Conservation (phyloP, 805 yeast genomes). For the Saccharomyces mikatae region DNA sequence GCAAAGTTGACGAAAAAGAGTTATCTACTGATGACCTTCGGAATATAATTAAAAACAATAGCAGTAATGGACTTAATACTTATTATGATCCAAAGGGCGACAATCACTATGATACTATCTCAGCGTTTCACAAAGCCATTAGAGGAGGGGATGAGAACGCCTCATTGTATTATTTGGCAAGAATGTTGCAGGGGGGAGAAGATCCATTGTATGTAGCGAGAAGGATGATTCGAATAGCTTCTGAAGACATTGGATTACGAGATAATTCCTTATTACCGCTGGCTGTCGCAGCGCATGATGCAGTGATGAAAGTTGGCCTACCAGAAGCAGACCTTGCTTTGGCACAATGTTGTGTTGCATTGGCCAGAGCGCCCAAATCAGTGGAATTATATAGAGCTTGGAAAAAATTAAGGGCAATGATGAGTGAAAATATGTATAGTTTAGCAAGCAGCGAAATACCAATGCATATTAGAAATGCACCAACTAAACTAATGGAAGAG, state of each 20-base stretch:
- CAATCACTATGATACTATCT: slow-evolving; percentile 86
- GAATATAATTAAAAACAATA: slow-evolving; percentile 40
- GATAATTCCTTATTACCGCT: slow-evolving; percentile 82
- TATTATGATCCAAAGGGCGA: slow-evolving; percentile 82
- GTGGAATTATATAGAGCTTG: slow-evolving; percentile 81
- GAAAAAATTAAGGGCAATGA: slow-evolving; percentile 50
- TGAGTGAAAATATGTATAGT: slow-evolving; percentile 43
- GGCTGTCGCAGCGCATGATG: slow-evolving; percentile 77
- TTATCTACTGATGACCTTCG: slow-evolving; percentile 29
- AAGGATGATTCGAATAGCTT: slow-evolving; percentile 88
- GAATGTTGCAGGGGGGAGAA: slow-evolving; percentile 91
- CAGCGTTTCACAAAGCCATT: slow-evolving; percentile 89
- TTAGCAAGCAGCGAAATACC: slow-evolving; percentile 52
- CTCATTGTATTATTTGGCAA: slow-evolving; percentile 72
- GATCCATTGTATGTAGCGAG: slow-evolving; percentile 85
- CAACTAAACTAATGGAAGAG: slow-evolving; percentile 83
- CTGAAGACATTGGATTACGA: slow-evolving; percentile 85
- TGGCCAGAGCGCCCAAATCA: slow-evolving; percentile 79
- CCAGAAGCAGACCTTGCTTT: slow-evolving; percentile 88
- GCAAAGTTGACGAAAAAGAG: slow-evolving; percentile 24
- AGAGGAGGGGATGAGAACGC: slow-evolving; percentile 90
- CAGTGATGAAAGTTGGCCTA: slow-evolving; percentile 83
- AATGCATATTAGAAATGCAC: slow-evolving; percentile 85
- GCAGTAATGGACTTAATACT: slow-evolving; percentile 30
- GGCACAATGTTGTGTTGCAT: slow-evolving; percentile 88